Evolutionary conservation across 73 alveolate genomes (phyloP).

Genomic region (Uronychia binucleata): DNA sequence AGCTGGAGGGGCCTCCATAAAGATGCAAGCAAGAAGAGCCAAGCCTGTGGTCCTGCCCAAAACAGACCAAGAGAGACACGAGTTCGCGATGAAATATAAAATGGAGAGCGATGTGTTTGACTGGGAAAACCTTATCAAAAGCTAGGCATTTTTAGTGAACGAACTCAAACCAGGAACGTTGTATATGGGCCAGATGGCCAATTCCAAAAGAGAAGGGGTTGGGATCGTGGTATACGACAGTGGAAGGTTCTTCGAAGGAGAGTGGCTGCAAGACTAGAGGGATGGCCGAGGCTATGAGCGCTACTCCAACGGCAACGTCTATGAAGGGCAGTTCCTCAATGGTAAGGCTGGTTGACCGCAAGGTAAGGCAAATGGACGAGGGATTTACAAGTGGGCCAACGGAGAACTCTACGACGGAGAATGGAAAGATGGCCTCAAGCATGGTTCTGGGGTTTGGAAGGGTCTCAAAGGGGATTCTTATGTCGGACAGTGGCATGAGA

Average conservation of each 20-base stretch:
- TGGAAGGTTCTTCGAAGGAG: conserved; percentile 9
- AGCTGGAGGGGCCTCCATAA: too few relatives aligned
- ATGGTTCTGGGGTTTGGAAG: conserved; percentile 62
- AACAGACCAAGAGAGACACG: background rate
- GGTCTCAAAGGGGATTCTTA: conserved; percentile 45
- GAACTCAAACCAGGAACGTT: background rate
- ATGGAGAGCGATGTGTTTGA: background rate
- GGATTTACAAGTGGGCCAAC: background rate
- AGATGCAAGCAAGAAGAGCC: too few relatives aligned
- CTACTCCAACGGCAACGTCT: conserved; percentile 6
- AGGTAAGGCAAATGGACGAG: background rate
- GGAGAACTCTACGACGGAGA: conserved; percentile 30
- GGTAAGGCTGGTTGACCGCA: background rate
- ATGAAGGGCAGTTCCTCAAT: background rate
- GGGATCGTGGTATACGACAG: background rate
- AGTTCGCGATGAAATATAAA: background rate
- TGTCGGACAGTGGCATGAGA: conserved; percentile 71
- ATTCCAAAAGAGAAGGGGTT: background rate
- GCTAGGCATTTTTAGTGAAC: background rate
- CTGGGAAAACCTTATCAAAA: background rate
- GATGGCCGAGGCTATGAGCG: conserved; percentile 37
- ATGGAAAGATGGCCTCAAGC: conserved; percentile 64
- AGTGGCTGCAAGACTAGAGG: conserved; percentile 1
- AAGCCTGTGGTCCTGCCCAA: too few relatives aligned
- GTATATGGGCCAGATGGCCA: background rate